phyloP scores from a whole-genome alignment of 2,329 filamentous ascomycete genomes.

The Coniosporium uncinatum region DNA sequence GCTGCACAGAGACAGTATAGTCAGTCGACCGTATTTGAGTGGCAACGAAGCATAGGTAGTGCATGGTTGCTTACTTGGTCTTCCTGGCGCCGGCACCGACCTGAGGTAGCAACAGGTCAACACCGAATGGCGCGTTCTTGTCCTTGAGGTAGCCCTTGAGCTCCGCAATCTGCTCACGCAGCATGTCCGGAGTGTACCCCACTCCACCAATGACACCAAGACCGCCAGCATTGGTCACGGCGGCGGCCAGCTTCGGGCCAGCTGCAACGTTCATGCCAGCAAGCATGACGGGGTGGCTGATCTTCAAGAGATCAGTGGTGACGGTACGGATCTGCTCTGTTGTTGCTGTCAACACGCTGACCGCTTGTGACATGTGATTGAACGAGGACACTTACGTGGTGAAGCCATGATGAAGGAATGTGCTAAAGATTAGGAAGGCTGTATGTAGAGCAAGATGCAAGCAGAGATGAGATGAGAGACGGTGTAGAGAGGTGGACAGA shows the following conservation, averaged over 20 bases:
- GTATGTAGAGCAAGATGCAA: too few species aligned
- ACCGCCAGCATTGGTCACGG: constrained; percentile 95
- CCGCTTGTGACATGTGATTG: not conserved
- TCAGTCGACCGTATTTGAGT: constrained; percentile 11
- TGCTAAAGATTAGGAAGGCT: too few species aligned
- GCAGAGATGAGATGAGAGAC: too few species aligned
- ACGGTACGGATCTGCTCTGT: constrained; percentile 86
- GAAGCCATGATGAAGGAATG: not conserved
- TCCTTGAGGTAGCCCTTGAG: constrained; percentile 83
- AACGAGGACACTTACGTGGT: not conserved
- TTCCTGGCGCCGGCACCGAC: constrained; percentile 92
- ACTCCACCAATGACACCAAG: constrained; percentile 95
- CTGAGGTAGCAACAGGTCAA: constrained; percentile 90
- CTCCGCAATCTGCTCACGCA: constrained; percentile 90
- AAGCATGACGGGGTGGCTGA: constrained; percentile 93
- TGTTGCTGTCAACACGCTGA: not conserved
- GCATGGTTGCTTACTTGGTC: constrained; percentile 65
- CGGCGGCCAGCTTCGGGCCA: constrained; percentile 91
- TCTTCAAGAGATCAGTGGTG: constrained; percentile 93
- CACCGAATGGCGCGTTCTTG: constrained; percentile 93
- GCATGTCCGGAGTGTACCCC: constrained; percentile 96
- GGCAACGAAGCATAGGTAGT: constrained; percentile 7
- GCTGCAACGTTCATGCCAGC: constrained; percentile 99
- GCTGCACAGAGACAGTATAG: constrained; percentile 41
- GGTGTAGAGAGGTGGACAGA: too few species aligned